phyloP scores from a whole-genome alignment of 257 asterid genomes.

The Lantana camara region DNA sequence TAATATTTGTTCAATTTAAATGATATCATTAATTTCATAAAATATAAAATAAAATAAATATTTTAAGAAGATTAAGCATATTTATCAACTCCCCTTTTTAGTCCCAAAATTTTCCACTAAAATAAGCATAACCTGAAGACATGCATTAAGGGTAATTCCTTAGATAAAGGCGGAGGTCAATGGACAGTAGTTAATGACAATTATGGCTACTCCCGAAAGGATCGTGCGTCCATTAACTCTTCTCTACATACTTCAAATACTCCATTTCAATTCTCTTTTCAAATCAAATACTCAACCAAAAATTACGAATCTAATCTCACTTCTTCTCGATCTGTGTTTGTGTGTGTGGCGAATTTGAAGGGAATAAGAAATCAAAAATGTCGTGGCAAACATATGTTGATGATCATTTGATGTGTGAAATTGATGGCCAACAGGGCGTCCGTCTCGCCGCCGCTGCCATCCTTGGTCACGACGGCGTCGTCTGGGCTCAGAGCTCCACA shows the following conservation, averaged over 20 bases:
- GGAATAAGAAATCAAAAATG: constrained; percentile 25
- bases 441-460: constrained; percentile 62
- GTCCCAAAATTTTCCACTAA: background rate
- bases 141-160: constrained; percentile 16
- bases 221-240: constrained; percentile 26
- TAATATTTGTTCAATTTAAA: too few species aligned
- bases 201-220: constrained; percentile 18
- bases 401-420: constrained; percentile 61
- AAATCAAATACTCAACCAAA: constrained; percentile 12
- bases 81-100: too few species aligned
- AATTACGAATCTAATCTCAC: background rate
- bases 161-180: constrained; percentile 21
- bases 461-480: constrained; percentile 50
- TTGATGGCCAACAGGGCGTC: constrained; percentile 47
- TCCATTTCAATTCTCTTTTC: background rate
- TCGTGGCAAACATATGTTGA: constrained; percentile 69
- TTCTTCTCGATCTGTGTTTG: background rate
- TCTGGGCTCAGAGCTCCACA: constrained; percentile 62
- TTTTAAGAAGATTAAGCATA: too few species aligned
- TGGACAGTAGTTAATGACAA: constrained; percentile 2
- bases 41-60: too few species aligned
- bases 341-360: background rate
- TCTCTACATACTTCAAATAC: constrained; percentile 4
- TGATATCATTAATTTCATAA: too few species aligned
- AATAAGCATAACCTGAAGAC: background rate